Evolutionary conservation across 1,284 basidiomycete species (phyloP).

Genomic region (Caloboletus firmus): DNA sequence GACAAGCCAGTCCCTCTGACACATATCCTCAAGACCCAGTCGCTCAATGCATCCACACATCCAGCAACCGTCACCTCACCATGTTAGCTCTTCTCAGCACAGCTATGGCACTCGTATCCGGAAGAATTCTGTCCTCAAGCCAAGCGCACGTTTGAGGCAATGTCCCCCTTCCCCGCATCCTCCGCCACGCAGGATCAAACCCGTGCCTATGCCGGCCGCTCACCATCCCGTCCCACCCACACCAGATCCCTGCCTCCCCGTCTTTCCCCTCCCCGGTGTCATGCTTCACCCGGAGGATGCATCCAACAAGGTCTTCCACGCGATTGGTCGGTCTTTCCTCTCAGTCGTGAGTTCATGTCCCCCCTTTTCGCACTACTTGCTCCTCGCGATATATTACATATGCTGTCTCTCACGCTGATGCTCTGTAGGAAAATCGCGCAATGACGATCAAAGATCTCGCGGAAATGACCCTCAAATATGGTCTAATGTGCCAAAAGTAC

Average conservation of each 20-base stretch:
- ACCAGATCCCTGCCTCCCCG: constrained; percentile 17
- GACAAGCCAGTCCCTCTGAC: constrained; percentile 19
- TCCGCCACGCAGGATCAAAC: constrained; percentile 40
- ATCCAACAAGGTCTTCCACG: constrained; percentile 64
- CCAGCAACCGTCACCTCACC: constrained; percentile 18
- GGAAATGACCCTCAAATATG: constrained; percentile 61
- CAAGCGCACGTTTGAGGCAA: constrained; percentile 49
- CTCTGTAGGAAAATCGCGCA: constrained; percentile 64
- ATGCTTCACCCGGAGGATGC: constrained; percentile 72
- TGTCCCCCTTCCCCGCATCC: constrained; percentile 35
- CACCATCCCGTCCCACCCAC: constrained; percentile 15
- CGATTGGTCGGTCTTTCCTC: constrained; percentile 67
- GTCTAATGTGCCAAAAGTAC: constrained; percentile 72
- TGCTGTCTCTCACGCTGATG: constrained; percentile 2
- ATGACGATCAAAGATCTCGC: constrained; percentile 83
- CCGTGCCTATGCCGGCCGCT: constrained; percentile 28
- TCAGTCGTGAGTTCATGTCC: constrained; percentile 56
- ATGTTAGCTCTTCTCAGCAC: constrained; percentile 21
- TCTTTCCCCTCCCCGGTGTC: constrained; percentile 62
- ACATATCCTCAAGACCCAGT: constrained; percentile 24
- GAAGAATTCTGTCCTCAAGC: constrained; percentile 51
- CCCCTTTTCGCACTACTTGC: constrained; percentile 11
- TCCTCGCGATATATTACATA: constrained; percentile 15
- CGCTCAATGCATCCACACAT: constrained; percentile 37
- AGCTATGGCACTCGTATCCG: constrained; percentile 57